Base-by-base conservation (phyloP, 208 protist species). In the Trypanosoma congolense region DNA sequence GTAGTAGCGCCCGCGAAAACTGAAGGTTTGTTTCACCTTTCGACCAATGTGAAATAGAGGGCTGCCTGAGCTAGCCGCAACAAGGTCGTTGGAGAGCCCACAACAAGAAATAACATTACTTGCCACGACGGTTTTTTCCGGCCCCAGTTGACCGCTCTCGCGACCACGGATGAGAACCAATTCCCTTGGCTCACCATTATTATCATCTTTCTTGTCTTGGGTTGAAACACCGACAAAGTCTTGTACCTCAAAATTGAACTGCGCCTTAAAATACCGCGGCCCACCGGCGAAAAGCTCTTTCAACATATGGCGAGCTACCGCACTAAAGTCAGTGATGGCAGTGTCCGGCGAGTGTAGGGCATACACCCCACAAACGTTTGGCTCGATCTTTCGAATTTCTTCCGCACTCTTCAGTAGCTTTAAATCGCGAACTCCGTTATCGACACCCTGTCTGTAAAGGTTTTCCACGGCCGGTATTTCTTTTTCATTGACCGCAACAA, bases 281-380 rank as follows among this genome's bases (percentile, higher is more conserved):
- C 52, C 36, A 38, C 54, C 52, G 24, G 44, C 42, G 10, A 61
- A 40, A 19, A 95, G 48, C 48, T 94, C 85, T 25, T 75, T 68
- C 21, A 70, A 60, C 75, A 95, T 83, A 43, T 74, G 65, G 33
- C 75, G 63, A 22, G 83, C 76, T 12, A 97, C 84, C 6, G 72
- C 73, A n/a, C 53, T 54, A 49, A 86, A 97, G 70, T 96, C 85
- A 2, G 75, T 56, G 30, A 97, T 94, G 55, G 86, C 92, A 16
- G 92, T 95, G 30, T 66, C 60, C 6, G 88, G 90, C 8, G 86
- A 96, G 63, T 87, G 85, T 29, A 97, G 63, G 19, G 90, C 92
- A 12, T 49, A 59, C 10, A 91, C 56, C 22, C 83, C 85, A 6
- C 10, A 35, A 8, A 95, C 77, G 50, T 77, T 55, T 22, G 92